Conservation (phyloP, 768 basidiomycete genomes). For the Russula foetens region DNA sequence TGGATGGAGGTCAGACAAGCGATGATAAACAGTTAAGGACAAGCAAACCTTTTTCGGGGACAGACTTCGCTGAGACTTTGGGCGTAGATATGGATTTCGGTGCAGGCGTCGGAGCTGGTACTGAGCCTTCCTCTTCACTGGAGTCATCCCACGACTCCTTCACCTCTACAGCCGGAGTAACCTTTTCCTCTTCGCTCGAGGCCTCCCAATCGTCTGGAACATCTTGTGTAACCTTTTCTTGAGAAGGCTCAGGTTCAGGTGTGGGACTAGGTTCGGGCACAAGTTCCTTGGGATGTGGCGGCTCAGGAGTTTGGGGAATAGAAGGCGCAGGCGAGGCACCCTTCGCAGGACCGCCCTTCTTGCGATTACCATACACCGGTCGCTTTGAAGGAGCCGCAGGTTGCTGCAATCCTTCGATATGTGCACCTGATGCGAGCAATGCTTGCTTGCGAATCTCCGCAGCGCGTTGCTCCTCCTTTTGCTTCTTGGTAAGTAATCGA, state of each 20-base stretch:
- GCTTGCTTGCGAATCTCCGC: slow-evolving; percentile 90
- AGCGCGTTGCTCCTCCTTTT: slow-evolving; percentile 86
- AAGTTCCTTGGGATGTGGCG: slow-evolving; percentile 16
- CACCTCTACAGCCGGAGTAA: slow-evolving; percentile 15
- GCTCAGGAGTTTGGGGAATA: slow-evolving; percentile 31
- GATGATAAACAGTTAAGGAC: neutral
- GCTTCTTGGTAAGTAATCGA: slow-evolving; percentile 90
- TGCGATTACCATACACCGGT: slow-evolving; percentile 75
- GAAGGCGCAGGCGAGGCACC: slow-evolving; percentile 50
- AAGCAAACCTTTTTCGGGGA: slow-evolving; percentile 4
- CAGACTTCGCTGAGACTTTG: neutral
- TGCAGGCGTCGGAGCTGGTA: slow-evolving; percentile 5
- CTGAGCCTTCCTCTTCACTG: slow-evolving; percentile 30
- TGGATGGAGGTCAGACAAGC: neutral
- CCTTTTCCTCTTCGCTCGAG: slow-evolving; percentile 46
- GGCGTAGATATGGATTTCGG: neutral
- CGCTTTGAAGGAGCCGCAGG: slow-evolving; percentile 50
- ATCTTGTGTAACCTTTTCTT: slow-evolving; percentile 28
- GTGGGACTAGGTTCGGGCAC: slow-evolving; percentile 20
- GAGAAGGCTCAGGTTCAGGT: slow-evolving; percentile 19
- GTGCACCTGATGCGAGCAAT: slow-evolving; percentile 79
- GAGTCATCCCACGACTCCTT: slow-evolving; percentile 40
- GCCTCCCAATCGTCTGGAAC: slow-evolving; percentile 55
- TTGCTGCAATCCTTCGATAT: slow-evolving; percentile 83
- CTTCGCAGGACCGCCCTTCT: slow-evolving; percentile 58